Conservation (phyloP, 257 asterid genomes). For the Solanum paucissectum region DNA sequence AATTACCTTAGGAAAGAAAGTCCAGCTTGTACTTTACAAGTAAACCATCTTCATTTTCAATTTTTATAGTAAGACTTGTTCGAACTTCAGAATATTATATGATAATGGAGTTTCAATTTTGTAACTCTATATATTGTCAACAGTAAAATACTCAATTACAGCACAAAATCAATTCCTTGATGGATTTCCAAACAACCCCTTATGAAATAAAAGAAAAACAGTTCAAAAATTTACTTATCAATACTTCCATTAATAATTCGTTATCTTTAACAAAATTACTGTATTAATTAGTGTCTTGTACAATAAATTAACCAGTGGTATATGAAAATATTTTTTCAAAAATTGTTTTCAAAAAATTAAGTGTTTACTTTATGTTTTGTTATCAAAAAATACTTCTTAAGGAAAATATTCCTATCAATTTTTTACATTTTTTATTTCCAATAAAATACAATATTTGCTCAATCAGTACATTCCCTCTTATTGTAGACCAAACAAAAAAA, state of each 20-base stretch:
- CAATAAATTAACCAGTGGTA: too few relatives aligned
- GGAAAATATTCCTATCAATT: too few relatives aligned
- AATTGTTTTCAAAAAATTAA: too few relatives aligned
- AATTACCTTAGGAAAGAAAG: neutral
- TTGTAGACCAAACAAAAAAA: neutral
- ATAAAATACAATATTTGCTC: neutral
- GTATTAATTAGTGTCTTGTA: neutral
- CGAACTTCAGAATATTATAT: too few relatives aligned
- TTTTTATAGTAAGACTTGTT: neutral
- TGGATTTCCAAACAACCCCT: neutral
- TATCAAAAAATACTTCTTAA: too few relatives aligned
- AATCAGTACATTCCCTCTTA: neutral
- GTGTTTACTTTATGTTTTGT: neutral
- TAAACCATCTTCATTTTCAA: too few relatives aligned
- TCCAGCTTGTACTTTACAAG: too few relatives aligned
- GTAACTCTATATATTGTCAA: neutral
- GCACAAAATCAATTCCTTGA: neutral
- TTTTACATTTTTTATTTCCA: neutral
- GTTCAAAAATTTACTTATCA: neutral
- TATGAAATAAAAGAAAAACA: neutral
- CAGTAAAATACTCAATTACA: neutral
- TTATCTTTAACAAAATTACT: neutral
- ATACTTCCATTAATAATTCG: neutral
- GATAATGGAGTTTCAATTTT: too few relatives aligned
- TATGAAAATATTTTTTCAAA: neutral